These are phyloP conservation scores for Furcasterigmium furcatum DNA, from an alignment of 2,329 filamentous ascomycete genomes.

Conservation along the genomic window DNA sequence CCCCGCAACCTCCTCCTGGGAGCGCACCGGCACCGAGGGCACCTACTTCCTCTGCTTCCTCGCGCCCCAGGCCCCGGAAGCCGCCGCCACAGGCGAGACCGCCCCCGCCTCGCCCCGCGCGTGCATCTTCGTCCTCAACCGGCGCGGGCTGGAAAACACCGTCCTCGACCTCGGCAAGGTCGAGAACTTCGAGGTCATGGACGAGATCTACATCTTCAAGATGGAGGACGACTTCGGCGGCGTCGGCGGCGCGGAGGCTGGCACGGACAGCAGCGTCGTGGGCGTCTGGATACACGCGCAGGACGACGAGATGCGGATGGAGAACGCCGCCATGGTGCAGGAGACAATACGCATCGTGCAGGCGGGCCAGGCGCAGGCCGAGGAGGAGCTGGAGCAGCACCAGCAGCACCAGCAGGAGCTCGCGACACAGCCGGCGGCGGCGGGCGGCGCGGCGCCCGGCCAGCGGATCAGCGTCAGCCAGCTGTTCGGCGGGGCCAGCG, in stretches of 20 bases:
- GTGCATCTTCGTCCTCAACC: conserved; percentile 71
- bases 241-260: conserved; percentile 17
- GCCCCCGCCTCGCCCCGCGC: conserved; percentile 31
- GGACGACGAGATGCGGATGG: conserved; percentile 37
- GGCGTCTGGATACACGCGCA: conserved; percentile 56
- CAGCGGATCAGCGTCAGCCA: conserved; percentile 37
- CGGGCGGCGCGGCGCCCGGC: conserved; percentile 17
- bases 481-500: conserved; percentile 30
- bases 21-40: conserved; percentile 82
- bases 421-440: conserved; percentile 1
- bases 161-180: conserved; percentile 61
- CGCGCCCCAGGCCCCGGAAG: conserved; percentile 35
- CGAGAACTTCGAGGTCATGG: conserved; percentile 60
- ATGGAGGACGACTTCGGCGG: conserved; percentile 27
- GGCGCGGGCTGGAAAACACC: conserved; percentile 68
- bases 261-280: conserved; percentile 35
- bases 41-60: conserved; percentile 83
- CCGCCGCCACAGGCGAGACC: conserved; percentile 4
- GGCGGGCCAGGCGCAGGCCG: conserved; percentile 8
- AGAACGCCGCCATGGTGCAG: conserved; percentile 37
- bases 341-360: conserved; percentile 33
- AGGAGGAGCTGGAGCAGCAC: conserved; percentile 2
- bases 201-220: conserved; percentile 50
- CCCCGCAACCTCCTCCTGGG: conserved; percentile 65
- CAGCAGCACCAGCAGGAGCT: too few species aligned